Conservation (phyloP, 1,284 basidiomycete genomes). For the Cryptococcus maquisensis region DNA sequence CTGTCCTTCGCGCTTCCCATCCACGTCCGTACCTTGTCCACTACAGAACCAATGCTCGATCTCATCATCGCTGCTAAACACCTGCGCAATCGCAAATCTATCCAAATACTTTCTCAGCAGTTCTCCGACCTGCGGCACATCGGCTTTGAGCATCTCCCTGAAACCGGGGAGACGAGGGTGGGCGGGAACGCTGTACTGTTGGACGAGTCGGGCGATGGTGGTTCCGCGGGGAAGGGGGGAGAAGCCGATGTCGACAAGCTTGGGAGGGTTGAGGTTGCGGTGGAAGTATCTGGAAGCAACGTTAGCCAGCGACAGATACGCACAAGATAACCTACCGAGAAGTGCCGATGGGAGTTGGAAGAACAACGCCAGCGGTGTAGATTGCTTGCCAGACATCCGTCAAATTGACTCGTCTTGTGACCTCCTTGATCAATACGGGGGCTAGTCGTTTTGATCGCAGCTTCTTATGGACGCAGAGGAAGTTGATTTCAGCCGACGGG, state of each 20-base stretch:
- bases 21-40: slow-evolving; percentile 66
- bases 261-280: slow-evolving; percentile 84
- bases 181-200: slow-evolving; percentile 62
- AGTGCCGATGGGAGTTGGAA: slow-evolving; percentile 83
- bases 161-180: slow-evolving; percentile 59
- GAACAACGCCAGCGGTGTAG: slow-evolving; percentile 86
- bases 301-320: neutral
- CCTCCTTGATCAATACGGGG: slow-evolving; percentile 96
- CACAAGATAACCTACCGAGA: slow-evolving; percentile 58
- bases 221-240: slow-evolving; percentile 76
- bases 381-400: slow-evolving; percentile 94
- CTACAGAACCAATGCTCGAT: slow-evolving; percentile 82
- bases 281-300: slow-evolving; percentile 71
- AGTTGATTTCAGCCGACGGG: slow-evolving; percentile 87
- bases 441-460: slow-evolving; percentile 91
- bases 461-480: slow-evolving; percentile 97
- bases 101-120: slow-evolving; percentile 79
- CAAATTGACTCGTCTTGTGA: slow-evolving; percentile 87
- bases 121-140: slow-evolving; percentile 67
- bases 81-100: slow-evolving; percentile 77
- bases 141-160: slow-evolving; percentile 80
- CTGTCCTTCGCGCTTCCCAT: slow-evolving; percentile 63
- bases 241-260: slow-evolving; percentile 89
- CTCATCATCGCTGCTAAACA: slow-evolving; percentile 70
- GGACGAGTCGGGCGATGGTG: slow-evolving; percentile 81